phyloP scores from a whole-genome alignment of 345 rosid species.

The Viola odorata region DNA sequence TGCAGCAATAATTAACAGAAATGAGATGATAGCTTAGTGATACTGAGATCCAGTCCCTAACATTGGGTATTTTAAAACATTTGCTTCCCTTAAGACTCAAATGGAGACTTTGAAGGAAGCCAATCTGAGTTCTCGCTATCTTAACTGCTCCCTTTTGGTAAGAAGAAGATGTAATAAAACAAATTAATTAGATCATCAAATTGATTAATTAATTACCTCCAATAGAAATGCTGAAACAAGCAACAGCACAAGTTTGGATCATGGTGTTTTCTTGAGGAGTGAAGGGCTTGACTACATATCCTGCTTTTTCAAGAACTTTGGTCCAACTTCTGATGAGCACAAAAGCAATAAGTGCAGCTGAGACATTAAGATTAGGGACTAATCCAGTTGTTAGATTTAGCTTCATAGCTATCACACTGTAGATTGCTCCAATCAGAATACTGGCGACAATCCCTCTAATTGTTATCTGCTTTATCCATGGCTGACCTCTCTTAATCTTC shows the following conservation, averaged over 20 bases:
- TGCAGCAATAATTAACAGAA: constrained; percentile 15
- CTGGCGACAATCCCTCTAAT: constrained; percentile 69
- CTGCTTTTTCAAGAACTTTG: constrained; percentile 57
- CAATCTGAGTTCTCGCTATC: too few species aligned
- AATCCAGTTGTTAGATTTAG: constrained; percentile 74
- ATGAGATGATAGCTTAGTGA: not conserved
- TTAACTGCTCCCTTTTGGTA: not conserved
- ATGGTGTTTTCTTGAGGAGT: constrained; percentile 89
- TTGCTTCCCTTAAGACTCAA: too few species aligned
- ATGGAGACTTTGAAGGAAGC: too few species aligned
- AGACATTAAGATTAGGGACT: constrained; percentile 75
- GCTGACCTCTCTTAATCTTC: constrained; percentile 32
- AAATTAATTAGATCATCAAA: not conserved
- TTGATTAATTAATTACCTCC: constrained; percentile 48
- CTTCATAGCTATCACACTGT: constrained; percentile 86
- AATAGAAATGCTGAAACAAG: constrained; percentile 80
- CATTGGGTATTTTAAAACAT: too few species aligned
- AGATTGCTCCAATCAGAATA: constrained; percentile 59
- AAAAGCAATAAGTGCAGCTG: constrained; percentile 88
- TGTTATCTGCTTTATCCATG: constrained; percentile 78
- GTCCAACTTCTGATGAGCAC: constrained; percentile 76
- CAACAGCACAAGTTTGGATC: constrained; percentile 94
- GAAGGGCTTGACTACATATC: constrained; percentile 60
- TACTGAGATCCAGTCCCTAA: too few species aligned
- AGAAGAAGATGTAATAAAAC: not conserved